These are phyloP conservation scores for Sporothrix variecibatus DNA, from an alignment of 2,329 filamentous ascomycete genomes.

Conservation along the genomic window DNA sequence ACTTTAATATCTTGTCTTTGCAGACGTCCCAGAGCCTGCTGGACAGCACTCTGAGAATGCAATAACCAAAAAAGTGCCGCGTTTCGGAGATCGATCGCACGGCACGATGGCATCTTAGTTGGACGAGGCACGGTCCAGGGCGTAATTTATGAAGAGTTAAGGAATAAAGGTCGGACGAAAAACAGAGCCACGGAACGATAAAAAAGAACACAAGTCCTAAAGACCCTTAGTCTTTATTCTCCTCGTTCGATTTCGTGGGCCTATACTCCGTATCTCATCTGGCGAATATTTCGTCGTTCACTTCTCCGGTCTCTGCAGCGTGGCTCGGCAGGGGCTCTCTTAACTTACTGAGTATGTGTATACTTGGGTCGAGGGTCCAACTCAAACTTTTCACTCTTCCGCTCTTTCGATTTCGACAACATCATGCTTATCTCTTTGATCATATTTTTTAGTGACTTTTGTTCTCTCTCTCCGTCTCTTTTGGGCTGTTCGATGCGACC, in stretches of 20 bases:
- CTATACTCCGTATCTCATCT: not conserved
- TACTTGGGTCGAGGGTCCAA: no score
- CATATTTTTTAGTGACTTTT: no score
- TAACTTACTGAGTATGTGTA: no score
- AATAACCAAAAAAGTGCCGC: not conserved
- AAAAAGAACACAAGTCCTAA: not conserved
- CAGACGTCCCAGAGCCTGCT: no score
- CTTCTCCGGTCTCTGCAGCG: not conserved
- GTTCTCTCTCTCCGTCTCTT: not conserved
- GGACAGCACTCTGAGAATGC: no score
- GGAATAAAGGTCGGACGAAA: not conserved
- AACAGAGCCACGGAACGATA: not conserved
- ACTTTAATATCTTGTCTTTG: no score
- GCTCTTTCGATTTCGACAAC: not conserved
- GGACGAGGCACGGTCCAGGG: not conserved
- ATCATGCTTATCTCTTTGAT: not conserved
- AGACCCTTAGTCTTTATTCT: not conserved
- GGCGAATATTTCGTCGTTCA: not conserved
- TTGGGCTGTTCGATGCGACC: not conserved
- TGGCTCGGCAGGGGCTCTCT: not conserved
- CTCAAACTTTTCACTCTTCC: not conserved
- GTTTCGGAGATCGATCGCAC: slow-evolving; percentile 10
- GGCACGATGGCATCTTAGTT: not conserved
- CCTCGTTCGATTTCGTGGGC: not conserved
- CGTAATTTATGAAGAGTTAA: not conserved